phyloP scores from a whole-genome alignment of 2,329 filamentous ascomycete genomes.

The Ceratocystis cacaofunesta region DNA sequence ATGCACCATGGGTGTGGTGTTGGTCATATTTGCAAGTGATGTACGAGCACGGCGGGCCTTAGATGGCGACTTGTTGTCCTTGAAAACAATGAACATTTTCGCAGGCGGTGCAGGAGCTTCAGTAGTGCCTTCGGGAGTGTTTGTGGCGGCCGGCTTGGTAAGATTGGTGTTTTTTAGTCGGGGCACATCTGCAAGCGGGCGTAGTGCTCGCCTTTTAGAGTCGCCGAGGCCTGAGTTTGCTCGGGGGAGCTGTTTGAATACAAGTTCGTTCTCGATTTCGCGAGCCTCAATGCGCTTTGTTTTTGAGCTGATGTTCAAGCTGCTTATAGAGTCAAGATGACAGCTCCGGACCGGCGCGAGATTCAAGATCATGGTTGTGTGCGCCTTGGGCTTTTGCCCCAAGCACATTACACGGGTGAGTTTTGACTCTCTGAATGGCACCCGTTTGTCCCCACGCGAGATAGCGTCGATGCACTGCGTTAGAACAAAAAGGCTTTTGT shows the following conservation, averaged over 20 bases:
- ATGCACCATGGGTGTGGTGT: conserved; percentile 5
- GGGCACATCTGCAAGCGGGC: conserved; percentile 38
- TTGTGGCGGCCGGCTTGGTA: conserved; percentile 19
- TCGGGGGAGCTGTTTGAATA: conserved; percentile 61
- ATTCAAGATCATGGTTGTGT: conserved; percentile 94
- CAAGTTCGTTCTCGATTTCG: conserved; percentile 88
- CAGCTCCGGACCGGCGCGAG: conserved; percentile 83
- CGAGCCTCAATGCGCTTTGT: conserved; percentile 93
- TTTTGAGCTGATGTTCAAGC: conserved; percentile 83
- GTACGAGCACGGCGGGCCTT: conserved; percentile 21
- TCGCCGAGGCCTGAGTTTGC: conserved; percentile 31
- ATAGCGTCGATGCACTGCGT: conserved; percentile 95
- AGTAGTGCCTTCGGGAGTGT: conserved; percentile 24
- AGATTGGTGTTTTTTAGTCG: not conserved
- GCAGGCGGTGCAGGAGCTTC: conserved; percentile 51
- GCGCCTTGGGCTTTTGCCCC: conserved; percentile 74
- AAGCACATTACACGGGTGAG: conserved; percentile 90
- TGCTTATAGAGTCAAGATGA: conserved; percentile 84
- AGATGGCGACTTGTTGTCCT: conserved; percentile 43
- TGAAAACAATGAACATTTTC: conserved; percentile 78
- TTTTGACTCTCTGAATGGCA: conserved; percentile 89
- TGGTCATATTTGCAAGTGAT: conserved; percentile 8
- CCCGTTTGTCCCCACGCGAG: conserved; percentile 55
- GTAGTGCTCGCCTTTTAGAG: conserved; percentile 56
- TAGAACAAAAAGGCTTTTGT: conserved; percentile 89